Evolutionary conservation across 495 filamentous ascomycete species (phyloP).

Genomic region (Aspergillus bridgeri): DNA sequence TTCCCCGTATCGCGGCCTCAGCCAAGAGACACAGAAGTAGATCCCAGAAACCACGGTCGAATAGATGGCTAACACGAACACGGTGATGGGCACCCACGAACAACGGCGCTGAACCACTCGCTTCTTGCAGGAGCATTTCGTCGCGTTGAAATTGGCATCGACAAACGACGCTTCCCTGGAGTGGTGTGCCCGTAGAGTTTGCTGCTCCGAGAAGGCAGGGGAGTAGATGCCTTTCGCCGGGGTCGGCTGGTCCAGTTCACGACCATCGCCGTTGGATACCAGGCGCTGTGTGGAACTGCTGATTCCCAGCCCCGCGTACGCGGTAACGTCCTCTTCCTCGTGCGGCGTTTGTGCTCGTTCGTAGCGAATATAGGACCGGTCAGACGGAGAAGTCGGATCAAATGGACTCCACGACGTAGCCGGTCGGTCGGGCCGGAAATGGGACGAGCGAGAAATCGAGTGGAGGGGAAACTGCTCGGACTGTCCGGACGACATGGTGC

Average conservation of each 20-base stretch:
- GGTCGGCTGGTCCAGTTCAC: not conserved
- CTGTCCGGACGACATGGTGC: not conserved
- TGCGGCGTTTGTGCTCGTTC: not conserved
- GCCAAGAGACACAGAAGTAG: slow-evolving; percentile 56
- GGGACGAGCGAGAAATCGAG: not conserved
- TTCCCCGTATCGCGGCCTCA: slow-evolving; percentile 57
- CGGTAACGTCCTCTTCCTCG: not conserved
- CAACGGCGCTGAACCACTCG: slow-evolving; percentile 30
- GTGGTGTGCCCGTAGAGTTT: not conserved
- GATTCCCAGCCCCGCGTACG: not conserved
- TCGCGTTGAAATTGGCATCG: not conserved
- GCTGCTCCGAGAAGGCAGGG: not conserved
- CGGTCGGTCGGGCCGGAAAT: not conserved
- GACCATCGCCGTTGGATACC: not conserved
- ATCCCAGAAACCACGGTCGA: slow-evolving; percentile 63
- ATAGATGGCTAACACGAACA: slow-evolving; percentile 62
- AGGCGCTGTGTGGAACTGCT: not conserved
- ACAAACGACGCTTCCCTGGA: not conserved
- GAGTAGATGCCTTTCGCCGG: not conserved
- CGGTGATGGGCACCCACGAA: slow-evolving; percentile 55
- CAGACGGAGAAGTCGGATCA: not conserved
- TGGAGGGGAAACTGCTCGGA: not conserved
- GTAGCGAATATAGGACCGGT: not conserved
- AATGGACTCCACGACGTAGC: not conserved
- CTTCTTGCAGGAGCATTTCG: not conserved